Base-by-base conservation (phyloP, 768 basidiomycete genomes). In the Lactarius trivialis region DNA sequence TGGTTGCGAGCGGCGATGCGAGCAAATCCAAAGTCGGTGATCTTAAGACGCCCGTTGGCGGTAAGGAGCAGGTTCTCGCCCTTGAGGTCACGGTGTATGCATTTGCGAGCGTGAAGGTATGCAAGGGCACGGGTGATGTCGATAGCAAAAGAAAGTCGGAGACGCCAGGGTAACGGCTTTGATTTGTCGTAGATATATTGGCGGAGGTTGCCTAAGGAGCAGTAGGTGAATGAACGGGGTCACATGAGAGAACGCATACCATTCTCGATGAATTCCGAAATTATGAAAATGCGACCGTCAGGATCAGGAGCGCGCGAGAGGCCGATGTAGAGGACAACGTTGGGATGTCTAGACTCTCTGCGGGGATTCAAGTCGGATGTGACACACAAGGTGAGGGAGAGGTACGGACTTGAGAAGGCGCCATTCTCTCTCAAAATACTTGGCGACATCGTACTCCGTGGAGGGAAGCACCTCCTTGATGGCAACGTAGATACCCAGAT, bases 381-480 rank as follows among this genome's bases (percentile, higher is more conserved):
- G 56, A 30, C 39, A 62, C 58, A 30, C 59, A 60, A 56, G 37
- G 19, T 45, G 65, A 37, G 63, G 34, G 65, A 58, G 58, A 21
- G 24, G 37, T 1, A 68, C 75, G 64, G 70, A 83, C 80, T 93
- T 93, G 93, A 98, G 97, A 33, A 98, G 83, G 33, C 91, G 82
- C 92, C 94, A 97, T 80, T 99, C 96, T n/a, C 96, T 83, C 70
- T 96, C 92, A 73, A 98, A 96, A 77, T 99, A 98, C 75, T 99
- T 99, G 68, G 87, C 82, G 37, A 97, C 93, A 69, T 97, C 93
- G 74, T 98, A 98, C 61, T 90, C 91, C 6, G 76, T 88, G 24
- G 90, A 93, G 0, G 93, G 93, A 8, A 97, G 79, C 3, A 98
- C 93, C 76, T 98, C 95, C 74, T 97, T 97, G 74, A 98, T 92